Evolutionary conservation across 345 rosid genomes (phyloP).

Genomic region (Atalantia buxifolia): DNA sequence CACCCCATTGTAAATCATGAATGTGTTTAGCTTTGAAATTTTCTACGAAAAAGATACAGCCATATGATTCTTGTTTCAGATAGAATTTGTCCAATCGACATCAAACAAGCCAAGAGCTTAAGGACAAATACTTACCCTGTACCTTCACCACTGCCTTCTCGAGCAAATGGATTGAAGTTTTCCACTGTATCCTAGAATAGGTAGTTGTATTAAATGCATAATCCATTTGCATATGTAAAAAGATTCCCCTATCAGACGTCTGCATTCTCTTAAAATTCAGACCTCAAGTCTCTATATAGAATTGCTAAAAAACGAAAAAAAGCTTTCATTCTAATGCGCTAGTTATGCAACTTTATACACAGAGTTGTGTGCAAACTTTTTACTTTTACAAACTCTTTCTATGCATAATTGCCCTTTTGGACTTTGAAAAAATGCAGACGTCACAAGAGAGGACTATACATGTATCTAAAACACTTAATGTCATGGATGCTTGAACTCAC

Average conservation of each 20-base stretch:
- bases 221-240: not conserved
- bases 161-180: conserved; percentile 70
- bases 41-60: not conserved
- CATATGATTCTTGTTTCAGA: not conserved
- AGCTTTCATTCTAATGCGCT: not conserved
- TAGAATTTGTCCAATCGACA: not conserved
- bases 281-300: not conserved
- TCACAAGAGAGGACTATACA: not conserved
- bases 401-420: not conserved
- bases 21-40: not conserved
- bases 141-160: conserved; percentile 66
- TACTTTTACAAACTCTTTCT: not conserved
- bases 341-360: not conserved
- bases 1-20: not conserved
- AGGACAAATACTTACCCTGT: conserved; percentile 62
- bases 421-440: not conserved
- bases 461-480: not conserved
- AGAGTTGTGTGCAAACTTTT: not conserved
- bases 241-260: not conserved
- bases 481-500: conserved; percentile 41
- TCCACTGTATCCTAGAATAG: conserved; percentile 73
- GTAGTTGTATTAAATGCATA: conserved; percentile 5
- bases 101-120: not conserved
- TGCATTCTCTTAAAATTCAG: not conserved
- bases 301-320: not conserved